Percentiles rank a stretch among this genome's conserved stretches.
Conservation (phyloP, 2,329 filamentous ascomycete genomes). For the Aspergillus carbonarius region DNA sequence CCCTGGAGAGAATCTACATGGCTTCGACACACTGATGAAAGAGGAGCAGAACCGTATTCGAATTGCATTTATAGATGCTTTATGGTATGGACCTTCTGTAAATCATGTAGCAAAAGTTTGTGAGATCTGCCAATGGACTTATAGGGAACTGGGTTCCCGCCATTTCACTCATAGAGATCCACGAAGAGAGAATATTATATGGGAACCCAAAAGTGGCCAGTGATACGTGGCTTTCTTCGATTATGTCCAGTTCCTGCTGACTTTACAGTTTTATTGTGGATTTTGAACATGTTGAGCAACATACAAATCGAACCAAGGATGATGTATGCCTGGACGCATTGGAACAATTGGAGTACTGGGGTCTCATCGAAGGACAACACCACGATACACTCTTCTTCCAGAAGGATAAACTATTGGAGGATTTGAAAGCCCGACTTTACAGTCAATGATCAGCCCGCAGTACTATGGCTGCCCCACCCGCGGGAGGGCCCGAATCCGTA, state of each 20-base stretch:
- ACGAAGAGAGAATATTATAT: not conserved
- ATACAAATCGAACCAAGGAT: not conserved
- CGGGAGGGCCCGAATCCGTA: no score
- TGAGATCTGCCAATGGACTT: not conserved
- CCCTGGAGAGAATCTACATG: not conserved
- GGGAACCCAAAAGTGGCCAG: not conserved
- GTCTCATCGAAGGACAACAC: not conserved
- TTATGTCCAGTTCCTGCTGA: not conserved
- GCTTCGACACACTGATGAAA: not conserved
- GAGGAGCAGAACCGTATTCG: not conserved
- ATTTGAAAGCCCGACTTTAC: not conserved
- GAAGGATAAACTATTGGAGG: not conserved
- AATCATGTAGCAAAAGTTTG: not conserved
- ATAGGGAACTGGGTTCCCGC: not conserved
- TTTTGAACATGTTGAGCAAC: not conserved
- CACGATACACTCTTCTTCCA: not conserved
- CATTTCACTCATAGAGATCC: not conserved
- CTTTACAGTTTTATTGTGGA: not conserved
- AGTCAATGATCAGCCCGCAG: not conserved
- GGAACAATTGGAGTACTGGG: not conserved
- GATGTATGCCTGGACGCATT: not conserved
- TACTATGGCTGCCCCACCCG: no score
- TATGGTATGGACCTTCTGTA: not conserved
- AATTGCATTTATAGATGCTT: not conserved
- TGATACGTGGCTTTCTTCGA: not conserved